Evolutionary conservation across 202 grass and related monocot species (phyloP).

Genomic region (Hordeum pubiflorum): DNA sequence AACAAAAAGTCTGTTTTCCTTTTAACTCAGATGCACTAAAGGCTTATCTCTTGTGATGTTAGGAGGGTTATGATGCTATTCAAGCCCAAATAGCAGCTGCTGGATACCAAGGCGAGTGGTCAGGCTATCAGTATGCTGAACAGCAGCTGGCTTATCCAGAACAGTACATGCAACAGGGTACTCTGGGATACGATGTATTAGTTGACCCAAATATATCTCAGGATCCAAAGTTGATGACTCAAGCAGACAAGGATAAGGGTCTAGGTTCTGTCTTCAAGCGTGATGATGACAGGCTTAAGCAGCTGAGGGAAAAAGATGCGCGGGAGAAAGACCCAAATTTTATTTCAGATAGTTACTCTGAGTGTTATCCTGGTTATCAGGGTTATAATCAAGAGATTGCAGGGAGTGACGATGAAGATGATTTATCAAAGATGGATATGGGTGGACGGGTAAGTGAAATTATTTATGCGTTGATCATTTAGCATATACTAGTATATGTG

Average conservation of each 20-base stretch:
- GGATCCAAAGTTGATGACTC: slow-evolving; percentile 84
- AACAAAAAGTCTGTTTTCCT: background rate
- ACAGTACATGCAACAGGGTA: slow-evolving; percentile 68
- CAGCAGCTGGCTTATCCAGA: slow-evolving; percentile 64
- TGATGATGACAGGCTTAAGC: slow-evolving; percentile 81
- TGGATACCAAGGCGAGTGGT: slow-evolving; percentile 89
- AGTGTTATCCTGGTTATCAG: slow-evolving; percentile 99
- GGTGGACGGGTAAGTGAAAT: slow-evolving; percentile 77
- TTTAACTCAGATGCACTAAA: background rate
- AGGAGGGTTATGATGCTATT: slow-evolving; percentile 79
- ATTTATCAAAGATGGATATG: slow-evolving; percentile 99
- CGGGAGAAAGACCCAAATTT: slow-evolving; percentile 94
- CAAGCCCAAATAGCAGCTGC: slow-evolving; percentile 71
- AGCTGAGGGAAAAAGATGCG: slow-evolving; percentile 83
- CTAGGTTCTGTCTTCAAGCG: slow-evolving; percentile 95
- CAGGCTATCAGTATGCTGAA: slow-evolving; percentile 70
- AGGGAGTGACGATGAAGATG: slow-evolving; percentile 86
- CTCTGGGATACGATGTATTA: slow-evolving; percentile 56
- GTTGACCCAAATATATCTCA: slow-evolving; percentile 42
- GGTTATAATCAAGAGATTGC: slow-evolving; percentile 77
- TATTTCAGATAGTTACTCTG: slow-evolving; percentile 97
- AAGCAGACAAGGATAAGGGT: slow-evolving; percentile 77
- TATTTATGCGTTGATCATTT: background rate
- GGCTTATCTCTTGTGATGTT: slow-evolving; percentile 26
- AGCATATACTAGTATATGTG: background rate